These are phyloP conservation scores for Candida xyloterini DNA, from an alignment of 805 yeast genomes.

Conservation along the genomic window DNA sequence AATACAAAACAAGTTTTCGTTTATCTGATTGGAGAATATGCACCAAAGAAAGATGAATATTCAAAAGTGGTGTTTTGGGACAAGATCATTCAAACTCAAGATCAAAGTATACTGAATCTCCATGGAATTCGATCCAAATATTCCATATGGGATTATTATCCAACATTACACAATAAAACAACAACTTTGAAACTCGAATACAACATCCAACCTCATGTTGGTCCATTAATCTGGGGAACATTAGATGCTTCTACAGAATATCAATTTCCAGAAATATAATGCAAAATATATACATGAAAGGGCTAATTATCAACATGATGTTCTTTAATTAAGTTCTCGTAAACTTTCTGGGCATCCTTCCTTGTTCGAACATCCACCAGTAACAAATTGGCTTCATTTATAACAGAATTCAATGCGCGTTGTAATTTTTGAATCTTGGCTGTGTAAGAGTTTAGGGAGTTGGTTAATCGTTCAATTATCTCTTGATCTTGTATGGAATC, in stretches of 20 bases:
- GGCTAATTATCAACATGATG: not conserved
- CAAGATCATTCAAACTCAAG: constrained; percentile 58
- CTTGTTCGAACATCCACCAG: not conserved
- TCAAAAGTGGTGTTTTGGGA: constrained; percentile 86
- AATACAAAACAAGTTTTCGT: constrained; percentile 95
- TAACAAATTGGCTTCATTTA: not conserved
- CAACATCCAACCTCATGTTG: constrained; percentile 91
- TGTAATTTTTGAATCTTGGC: not conserved
- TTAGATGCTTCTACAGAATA: constrained; percentile 31
- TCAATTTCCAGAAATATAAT: constrained; percentile 23
- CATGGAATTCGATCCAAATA: constrained; percentile 64
- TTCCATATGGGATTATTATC: constrained; percentile 81
- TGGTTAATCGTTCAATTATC: not conserved
- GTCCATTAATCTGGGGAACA: constrained; percentile 71
- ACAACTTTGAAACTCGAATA: constrained; percentile 74
- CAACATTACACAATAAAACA: constrained; percentile 55
- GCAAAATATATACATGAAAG: not conserved
- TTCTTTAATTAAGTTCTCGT: not conserved
- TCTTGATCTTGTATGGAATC: not conserved
- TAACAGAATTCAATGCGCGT: not conserved
- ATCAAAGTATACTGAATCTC: constrained; percentile 57
- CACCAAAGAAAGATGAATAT: constrained; percentile 40
- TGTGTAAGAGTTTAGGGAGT: not conserved
- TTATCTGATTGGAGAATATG: constrained; percentile 83
- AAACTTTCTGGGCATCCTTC: not conserved